These are phyloP conservation scores for Fraxinus platypoda DNA, from an alignment of 305 asterid genomes.

Conservation along the genomic window DNA sequence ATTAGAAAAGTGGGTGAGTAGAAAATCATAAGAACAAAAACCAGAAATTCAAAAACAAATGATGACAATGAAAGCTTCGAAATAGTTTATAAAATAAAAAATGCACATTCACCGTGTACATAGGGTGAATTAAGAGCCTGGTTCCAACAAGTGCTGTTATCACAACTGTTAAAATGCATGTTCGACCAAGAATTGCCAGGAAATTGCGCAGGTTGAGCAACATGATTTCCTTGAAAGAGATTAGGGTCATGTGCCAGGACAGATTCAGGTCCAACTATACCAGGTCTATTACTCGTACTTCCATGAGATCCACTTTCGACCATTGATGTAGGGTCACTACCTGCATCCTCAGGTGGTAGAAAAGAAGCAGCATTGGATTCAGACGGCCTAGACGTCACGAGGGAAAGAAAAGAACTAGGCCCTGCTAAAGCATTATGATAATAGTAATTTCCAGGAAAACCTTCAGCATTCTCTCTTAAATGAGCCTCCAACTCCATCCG, in stretches of 20 bases:
- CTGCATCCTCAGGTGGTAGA: conserved; percentile 42
- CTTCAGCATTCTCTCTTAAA: conserved; percentile 67
- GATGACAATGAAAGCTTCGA: neutral
- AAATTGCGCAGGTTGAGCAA: neutral
- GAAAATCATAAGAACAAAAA: conserved; percentile 11
- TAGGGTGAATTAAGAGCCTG: conserved; percentile 50
- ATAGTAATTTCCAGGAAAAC: conserved; percentile 45
- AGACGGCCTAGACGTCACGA: conserved; percentile 29
- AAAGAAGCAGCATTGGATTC: conserved; percentile 47
- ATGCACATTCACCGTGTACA: conserved; percentile 41
- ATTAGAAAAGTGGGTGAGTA: neutral
- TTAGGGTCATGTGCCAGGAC: conserved; percentile 19
- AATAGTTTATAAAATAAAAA: neutral
- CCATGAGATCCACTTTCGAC: conserved; percentile 44
- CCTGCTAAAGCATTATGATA: conserved; percentile 49
- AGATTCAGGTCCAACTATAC: conserved; percentile 32
- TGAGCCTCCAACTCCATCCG: conserved; percentile 40
- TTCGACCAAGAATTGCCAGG: conserved; percentile 31
- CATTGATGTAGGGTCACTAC: conserved; percentile 36
- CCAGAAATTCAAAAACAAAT: conserved; percentile 3
- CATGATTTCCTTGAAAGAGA: conserved; percentile 25
- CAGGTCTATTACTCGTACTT: conserved; percentile 31
- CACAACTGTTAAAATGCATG: conserved; percentile 39
- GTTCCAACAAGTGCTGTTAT: conserved; percentile 45
- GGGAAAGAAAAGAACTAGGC: conserved; percentile 56